phyloP scores from a whole-genome alignment of 805 yeast genomes.

The Cyberlindnera suaveolens region DNA sequence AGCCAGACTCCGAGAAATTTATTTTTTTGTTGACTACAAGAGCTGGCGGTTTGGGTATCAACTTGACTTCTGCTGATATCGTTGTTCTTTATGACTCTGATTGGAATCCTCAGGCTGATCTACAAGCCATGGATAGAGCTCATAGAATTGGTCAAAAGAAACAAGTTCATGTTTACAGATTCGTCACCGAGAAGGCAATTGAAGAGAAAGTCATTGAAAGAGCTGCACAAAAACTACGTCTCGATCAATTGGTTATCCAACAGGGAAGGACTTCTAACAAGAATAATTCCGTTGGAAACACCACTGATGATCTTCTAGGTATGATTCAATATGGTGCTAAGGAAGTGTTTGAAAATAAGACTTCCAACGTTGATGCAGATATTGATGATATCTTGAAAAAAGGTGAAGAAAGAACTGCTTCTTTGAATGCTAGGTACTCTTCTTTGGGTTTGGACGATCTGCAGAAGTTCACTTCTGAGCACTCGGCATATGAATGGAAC shows the following conservation, averaged over 20 bases:
- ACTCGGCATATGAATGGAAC: slow-evolving; percentile 94
- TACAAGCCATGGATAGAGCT: slow-evolving; percentile 98
- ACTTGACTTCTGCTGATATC: slow-evolving; percentile 85
- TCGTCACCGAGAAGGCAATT: slow-evolving; percentile 92
- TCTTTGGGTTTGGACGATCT: slow-evolving; percentile 88
- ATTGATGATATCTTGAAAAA: slow-evolving; percentile 75
- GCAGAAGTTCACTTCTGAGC: slow-evolving; percentile 84
- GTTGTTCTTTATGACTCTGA: slow-evolving; percentile 88
- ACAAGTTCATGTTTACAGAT: slow-evolving; percentile 87
- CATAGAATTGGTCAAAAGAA: slow-evolving; percentile 96
- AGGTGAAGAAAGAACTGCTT: slow-evolving; percentile 79
- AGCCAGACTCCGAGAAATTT: slow-evolving; percentile 75
- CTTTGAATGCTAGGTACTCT: slow-evolving; percentile 74
- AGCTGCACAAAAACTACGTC: slow-evolving; percentile 87
- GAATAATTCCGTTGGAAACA: slow-evolving; percentile 46
- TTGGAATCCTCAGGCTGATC: slow-evolving; percentile 98
- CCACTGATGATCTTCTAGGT: slow-evolving; percentile 79
- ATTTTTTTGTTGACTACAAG: slow-evolving; percentile 84
- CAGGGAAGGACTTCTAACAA: slow-evolving; percentile 66
- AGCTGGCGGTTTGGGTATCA: slow-evolving; percentile 96
- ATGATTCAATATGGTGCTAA: slow-evolving; percentile 98
- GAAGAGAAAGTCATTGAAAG: slow-evolving; percentile 95
- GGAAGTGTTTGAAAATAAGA: slow-evolving; percentile 61
- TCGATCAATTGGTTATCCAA: slow-evolving; percentile 93
- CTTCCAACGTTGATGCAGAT: slow-evolving; percentile 43